phyloP scores from a whole-genome alignment of 2,329 filamentous ascomycete species.

The Pseudocercospora musae region DNA sequence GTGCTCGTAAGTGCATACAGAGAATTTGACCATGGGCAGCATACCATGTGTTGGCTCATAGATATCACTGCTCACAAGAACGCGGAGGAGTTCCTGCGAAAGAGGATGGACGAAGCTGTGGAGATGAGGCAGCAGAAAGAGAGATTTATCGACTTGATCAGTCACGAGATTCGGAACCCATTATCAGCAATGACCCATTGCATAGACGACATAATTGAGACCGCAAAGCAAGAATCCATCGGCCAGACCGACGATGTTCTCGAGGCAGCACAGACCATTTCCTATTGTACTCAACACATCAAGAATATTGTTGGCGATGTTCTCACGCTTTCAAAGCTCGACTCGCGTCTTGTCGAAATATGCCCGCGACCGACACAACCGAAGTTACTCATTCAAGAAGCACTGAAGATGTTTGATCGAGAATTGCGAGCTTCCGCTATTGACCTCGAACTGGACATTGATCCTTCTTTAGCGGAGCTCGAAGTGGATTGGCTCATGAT shows the following conservation, averaged over 20 bases:
- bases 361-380: slow-evolving; percentile 37
- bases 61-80: slow-evolving; percentile 48
- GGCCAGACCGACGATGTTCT: slow-evolving; percentile 13
- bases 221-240: slow-evolving; percentile 6
- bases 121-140: slow-evolving; percentile 35
- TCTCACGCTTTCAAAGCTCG: slow-evolving; percentile 42
- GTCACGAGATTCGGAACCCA: slow-evolving; percentile 45
- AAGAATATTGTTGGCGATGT: slow-evolving; percentile 47
- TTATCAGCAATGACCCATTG: slow-evolving; percentile 44
- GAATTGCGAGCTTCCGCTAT: slow-evolving; percentile 37
- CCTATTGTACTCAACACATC: slow-evolving; percentile 31
- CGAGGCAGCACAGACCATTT: slow-evolving; percentile 32
- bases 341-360: slow-evolving; percentile 35
- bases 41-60: slow-evolving; percentile 33
- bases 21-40: slow-evolving; percentile 15
- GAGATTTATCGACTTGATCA: slow-evolving; percentile 34
- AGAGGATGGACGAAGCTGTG: slow-evolving; percentile 38
- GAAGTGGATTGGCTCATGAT: slow-evolving; percentile 26
- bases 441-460: slow-evolving; percentile 20
- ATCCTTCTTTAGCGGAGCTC: slow-evolving; percentile 11
- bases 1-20: slow-evolving; percentile 18
- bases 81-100: slow-evolving; percentile 41
- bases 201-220: slow-evolving; percentile 40
- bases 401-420: slow-evolving; percentile 40
- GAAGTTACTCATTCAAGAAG: slow-evolving; percentile 34